A percentile compares a stretch with the other conserved stretches of the same genome.
phyloP scores from a whole-genome alignment of 495 filamentous ascomycete species.

The Talaromyces thailandensis region DNA sequence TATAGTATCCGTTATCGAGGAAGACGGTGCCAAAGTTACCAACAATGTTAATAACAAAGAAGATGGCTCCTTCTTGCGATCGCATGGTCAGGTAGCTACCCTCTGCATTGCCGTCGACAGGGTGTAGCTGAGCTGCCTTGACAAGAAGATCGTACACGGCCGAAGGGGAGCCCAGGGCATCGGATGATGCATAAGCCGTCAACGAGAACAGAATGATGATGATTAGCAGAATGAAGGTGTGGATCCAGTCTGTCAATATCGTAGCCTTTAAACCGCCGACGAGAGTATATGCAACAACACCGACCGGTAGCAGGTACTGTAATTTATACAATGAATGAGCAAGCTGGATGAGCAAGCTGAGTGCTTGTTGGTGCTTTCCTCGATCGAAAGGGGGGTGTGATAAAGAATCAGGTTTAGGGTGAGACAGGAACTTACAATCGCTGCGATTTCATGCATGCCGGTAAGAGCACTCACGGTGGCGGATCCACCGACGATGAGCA shows the following conservation, averaged over 20 bases:
- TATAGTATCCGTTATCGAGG: constrained; percentile 78
- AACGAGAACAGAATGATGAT: constrained; percentile 91
- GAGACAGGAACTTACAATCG: too few species aligned
- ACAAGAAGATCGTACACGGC: constrained; percentile 75
- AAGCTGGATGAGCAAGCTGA: too few species aligned
- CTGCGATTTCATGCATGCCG: constrained; percentile 76
- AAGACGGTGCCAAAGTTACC: constrained; percentile 77
- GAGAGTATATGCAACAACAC: constrained; percentile 72
- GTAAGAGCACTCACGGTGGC: constrained; percentile 79
- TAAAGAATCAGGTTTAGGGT: too few species aligned
- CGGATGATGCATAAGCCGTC: constrained; percentile 70
- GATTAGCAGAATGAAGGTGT: constrained; percentile 81
- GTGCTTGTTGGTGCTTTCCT: too few species aligned
- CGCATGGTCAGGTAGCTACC: constrained; percentile 89
- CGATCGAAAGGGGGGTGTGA: too few species aligned
- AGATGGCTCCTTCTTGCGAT: constrained; percentile 78
- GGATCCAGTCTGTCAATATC: constrained; percentile 68
- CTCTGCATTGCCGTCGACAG: constrained; percentile 73
- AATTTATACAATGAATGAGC: too few species aligned
- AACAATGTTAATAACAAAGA: constrained; percentile 92
- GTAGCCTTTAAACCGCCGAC: constrained; percentile 74
- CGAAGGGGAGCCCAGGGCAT: constrained; percentile 66
- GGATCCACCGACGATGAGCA: constrained; percentile 85
- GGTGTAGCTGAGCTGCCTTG: constrained; percentile 61
- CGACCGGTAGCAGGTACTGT: constrained; percentile 84